phyloP scores from a whole-genome alignment of 257 asterid genomes.

The Solanum chilense region DNA sequence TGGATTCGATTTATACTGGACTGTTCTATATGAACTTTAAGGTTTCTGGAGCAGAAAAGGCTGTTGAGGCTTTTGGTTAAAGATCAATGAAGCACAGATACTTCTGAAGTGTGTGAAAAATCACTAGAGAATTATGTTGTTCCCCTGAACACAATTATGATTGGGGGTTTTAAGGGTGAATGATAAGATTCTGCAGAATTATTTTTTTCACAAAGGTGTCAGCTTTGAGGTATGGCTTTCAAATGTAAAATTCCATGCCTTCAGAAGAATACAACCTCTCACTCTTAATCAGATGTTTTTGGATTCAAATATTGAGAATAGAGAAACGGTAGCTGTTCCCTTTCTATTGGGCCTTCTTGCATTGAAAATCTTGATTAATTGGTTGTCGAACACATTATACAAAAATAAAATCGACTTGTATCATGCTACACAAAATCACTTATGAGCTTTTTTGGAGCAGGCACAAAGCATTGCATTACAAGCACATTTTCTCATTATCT shows the following conservation, averaged over 20 bases:
- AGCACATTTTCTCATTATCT: background rate
- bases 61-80: slow-evolving; percentile 53
- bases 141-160: background rate
- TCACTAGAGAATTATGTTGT: background rate
- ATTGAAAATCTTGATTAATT: background rate
- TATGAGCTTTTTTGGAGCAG: background rate
- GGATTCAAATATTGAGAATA: background rate
- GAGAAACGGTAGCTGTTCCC: background rate
- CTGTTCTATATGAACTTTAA: slow-evolving; percentile 21
- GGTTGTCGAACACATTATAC: background rate
- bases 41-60: slow-evolving; percentile 9
- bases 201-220: background rate
- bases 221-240: background rate
- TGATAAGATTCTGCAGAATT: background rate
- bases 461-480: background rate
- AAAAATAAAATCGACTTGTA: background rate
- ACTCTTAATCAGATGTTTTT: background rate
- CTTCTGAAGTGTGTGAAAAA: background rate
- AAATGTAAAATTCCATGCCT: background rate
- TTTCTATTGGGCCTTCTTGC: background rate
- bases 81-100: background rate
- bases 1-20: slow-evolving; percentile 54
- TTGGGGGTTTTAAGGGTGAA: slow-evolving; percentile 17
- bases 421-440: background rate
- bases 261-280: background rate